Conservation (phyloP, 1,284 basidiomycete genomes). For the Gastroboletus turbinatus region DNA sequence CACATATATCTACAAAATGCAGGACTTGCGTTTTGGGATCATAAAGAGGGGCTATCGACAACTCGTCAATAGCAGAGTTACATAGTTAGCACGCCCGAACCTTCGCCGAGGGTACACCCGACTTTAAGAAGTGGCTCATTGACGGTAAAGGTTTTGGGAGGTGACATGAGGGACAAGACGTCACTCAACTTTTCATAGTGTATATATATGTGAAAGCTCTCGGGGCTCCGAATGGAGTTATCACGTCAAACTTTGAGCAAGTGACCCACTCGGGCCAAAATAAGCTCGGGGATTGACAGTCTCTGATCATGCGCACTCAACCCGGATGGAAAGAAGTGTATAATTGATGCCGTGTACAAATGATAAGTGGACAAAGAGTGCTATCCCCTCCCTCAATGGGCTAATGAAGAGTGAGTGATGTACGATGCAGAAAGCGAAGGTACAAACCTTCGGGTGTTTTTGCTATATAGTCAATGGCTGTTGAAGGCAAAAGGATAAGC, state of each 20-base stretch:
- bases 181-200: background rate
- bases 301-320: background rate
- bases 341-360: slow-evolving; percentile 26
- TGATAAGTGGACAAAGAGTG: slow-evolving; percentile 8
- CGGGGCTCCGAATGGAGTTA: slow-evolving; percentile 9
- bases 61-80: slow-evolving; percentile 7
- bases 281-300: background rate
- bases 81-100: slow-evolving; percentile 34
- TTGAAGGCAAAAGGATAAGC: slow-evolving; percentile 13
- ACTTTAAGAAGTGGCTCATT: slow-evolving; percentile 51
- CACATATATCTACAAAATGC: slow-evolving; percentile 68
- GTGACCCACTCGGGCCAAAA: slow-evolving; percentile 5
- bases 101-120: slow-evolving; percentile 66
- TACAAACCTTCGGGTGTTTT: slow-evolving; percentile 86
- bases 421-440: background rate
- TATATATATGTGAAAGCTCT: slow-evolving; percentile 10
- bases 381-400: slow-evolving; percentile 25
- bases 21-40: slow-evolving; percentile 50
- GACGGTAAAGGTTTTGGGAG: slow-evolving; percentile 27
- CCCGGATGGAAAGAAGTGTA: slow-evolving; percentile 5
- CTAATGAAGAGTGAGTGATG: slow-evolving; percentile 17
- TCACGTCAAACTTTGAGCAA: slow-evolving; percentile 3
- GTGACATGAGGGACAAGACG: slow-evolving; percentile 11
- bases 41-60: slow-evolving; percentile 55
- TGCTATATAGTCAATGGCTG: slow-evolving; percentile 96